Evolutionary conservation across 768 basidiomycete species (phyloP).

Genomic region (Myochromella boudieri): DNA sequence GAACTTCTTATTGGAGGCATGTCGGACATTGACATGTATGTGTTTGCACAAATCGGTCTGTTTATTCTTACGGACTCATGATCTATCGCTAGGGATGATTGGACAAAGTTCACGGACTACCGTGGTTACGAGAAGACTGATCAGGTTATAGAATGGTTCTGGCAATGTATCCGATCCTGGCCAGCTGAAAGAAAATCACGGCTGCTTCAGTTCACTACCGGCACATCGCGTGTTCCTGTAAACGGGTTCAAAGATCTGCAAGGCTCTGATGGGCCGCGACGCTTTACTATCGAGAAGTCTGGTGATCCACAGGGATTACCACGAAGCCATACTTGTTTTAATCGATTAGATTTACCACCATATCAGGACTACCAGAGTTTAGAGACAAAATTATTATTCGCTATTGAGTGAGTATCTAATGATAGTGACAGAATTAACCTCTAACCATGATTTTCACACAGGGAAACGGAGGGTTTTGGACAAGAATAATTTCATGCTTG

Average conservation of each 20-base stretch:
- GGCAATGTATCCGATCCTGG: conserved; percentile 90
- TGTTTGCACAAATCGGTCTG: conserved; percentile 27
- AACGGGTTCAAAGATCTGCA: conserved; percentile 96
- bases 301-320: conserved; percentile 88
- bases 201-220: conserved; percentile 85
- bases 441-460: conserved; percentile 23
- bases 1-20: conserved; percentile 91
- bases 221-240: conserved; percentile 82
- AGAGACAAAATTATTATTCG: conserved; percentile 82
- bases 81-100: conserved; percentile 62
- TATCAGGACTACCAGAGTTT: conserved; percentile 87
- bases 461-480: conserved; percentile 79
- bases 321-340: conserved; percentile 94
- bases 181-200: conserved; percentile 87
- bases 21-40: conserved; percentile 86
- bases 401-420: conserved; percentile 67
- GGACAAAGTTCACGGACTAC: conserved; percentile 94
- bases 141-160: conserved; percentile 93
- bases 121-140: conserved; percentile 85
- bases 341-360: conserved; percentile 83
- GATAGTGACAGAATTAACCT: not conserved
- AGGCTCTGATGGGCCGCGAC: conserved; percentile 87
- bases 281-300: conserved; percentile 94
- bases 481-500: conserved; percentile 43
- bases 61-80: conserved; percentile 5